Conservation (phyloP, 2,329 filamentous ascomycete genomes). For the Aspergillus novofumigatus region DNA sequence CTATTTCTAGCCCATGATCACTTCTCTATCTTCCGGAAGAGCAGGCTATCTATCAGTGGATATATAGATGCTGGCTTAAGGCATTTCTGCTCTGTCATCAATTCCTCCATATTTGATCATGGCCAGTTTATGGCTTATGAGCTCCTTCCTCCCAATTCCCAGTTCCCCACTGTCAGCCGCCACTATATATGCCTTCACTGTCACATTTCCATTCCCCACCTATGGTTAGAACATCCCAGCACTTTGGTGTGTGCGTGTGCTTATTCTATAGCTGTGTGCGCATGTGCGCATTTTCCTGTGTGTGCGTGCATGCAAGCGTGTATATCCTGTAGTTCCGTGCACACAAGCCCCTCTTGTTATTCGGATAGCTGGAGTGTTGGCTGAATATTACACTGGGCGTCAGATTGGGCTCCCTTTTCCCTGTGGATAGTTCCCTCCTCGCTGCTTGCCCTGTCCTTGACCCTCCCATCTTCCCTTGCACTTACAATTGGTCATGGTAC, state of each 20-base stretch:
- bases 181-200: background rate
- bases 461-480: background rate
- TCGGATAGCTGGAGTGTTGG: background rate
- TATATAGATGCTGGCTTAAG: background rate
- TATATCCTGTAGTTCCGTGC: conserved; percentile 5
- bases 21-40: background rate
- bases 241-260: background rate
- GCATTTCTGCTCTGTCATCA: background rate
- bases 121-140: background rate
- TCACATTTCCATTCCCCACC: conserved; percentile 7
- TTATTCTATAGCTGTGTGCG: background rate
- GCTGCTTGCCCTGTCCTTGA: background rate
- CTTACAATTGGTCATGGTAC: background rate
- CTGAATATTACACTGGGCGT: background rate
- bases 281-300: conserved; percentile 4
- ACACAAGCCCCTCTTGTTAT: conserved; percentile 1
- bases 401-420: background rate
- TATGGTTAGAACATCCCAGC: background rate
- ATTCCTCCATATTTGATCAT: background rate
- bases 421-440: background rate
- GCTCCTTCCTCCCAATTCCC: background rate
- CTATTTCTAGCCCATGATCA: background rate
- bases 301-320: background rate
- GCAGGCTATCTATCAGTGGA: background rate
- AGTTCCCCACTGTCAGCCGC: conserved; percentile 2